Percentiles rank a stretch among this genome's conserved stretches.
Evolutionary conservation across 495 filamentous ascomycete species (phyloP).

Genomic region (Penicillium egyptiacum): DNA sequence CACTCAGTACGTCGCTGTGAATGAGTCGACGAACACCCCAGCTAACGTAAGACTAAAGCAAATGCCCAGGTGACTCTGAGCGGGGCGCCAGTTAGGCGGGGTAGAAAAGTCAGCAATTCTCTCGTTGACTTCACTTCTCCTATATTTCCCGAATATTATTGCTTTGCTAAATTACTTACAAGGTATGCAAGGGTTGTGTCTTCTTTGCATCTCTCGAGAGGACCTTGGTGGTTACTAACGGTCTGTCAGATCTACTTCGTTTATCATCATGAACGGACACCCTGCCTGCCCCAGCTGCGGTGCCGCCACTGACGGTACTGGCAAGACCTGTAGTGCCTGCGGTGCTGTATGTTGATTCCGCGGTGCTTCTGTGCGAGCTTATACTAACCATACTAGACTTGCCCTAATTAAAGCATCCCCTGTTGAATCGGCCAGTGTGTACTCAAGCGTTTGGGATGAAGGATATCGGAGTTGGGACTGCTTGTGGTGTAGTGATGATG

Average conservation of each 20-base stretch:
- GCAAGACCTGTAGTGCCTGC: constrained; percentile 41
- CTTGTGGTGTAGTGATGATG: background rate
- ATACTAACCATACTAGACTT: constrained; percentile 25
- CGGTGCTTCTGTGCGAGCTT: background rate
- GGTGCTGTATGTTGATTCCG: constrained; percentile 33
- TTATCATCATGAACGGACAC: constrained; percentile 32
- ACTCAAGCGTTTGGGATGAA: background rate
- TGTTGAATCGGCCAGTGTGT: background rate
- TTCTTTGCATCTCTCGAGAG: background rate
- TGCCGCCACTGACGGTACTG: constrained; percentile 22
- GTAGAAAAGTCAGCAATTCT: constrained; percentile 18
- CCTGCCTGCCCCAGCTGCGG: constrained; percentile 40
- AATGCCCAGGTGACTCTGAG: constrained; percentile 5
- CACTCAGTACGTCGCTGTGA: no score
- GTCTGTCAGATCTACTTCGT: background rate
- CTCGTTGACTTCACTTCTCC: background rate
- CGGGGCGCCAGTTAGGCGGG: constrained; percentile 18
- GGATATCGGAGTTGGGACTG: background rate
- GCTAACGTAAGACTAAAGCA: no score
- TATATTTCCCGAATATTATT: background rate
- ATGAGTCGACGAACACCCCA: no score
- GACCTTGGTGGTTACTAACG: constrained; percentile 4
- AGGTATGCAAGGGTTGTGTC: background rate
- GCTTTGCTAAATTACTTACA: background rate
- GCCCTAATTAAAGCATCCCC: constrained; percentile 25